Evolutionary conservation across 1,284 basidiomycete genomes (phyloP).

Genomic region (Puccinia polysora): DNA sequence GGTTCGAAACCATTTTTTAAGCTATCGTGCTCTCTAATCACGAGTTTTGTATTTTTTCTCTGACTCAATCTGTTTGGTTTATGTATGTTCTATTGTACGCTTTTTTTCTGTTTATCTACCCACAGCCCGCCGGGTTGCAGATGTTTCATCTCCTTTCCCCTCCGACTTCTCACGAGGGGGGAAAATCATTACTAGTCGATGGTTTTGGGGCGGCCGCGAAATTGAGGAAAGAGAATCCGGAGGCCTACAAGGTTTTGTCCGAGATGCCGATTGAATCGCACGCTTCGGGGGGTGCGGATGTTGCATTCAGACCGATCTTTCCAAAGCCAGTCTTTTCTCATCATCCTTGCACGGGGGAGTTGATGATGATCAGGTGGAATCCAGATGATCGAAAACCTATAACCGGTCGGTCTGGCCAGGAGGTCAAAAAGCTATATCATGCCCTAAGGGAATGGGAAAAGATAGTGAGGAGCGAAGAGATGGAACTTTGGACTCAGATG

Average conservation of each 20-base stretch:
- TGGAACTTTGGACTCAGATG: constrained; percentile 86
- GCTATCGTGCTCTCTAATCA: background rate
- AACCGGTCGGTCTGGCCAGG: constrained; percentile 30
- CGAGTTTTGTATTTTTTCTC: background rate
- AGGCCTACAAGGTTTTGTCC: constrained; percentile 68
- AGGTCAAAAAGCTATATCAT: constrained; percentile 63
- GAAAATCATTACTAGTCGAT: constrained; percentile 83
- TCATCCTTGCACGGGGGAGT: constrained; percentile 61
- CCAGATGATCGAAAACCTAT: constrained; percentile 80
- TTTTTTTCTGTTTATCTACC: background rate
- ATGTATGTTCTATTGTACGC: too few species aligned
- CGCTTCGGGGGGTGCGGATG: constrained; percentile 62
- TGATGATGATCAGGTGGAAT: constrained; percentile 84
- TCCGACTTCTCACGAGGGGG: constrained; percentile 65
- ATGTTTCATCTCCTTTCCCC: constrained; percentile 82
- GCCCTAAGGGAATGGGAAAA: constrained; percentile 75
- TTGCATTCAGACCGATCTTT: constrained; percentile 64
- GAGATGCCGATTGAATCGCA: constrained; percentile 63
- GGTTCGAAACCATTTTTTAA: background rate
- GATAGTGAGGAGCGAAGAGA: constrained; percentile 69
- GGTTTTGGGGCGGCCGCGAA: constrained; percentile 84
- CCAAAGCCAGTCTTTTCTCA: constrained; percentile 57
- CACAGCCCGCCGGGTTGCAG: constrained; percentile 83
- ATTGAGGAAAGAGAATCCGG: constrained; percentile 68
- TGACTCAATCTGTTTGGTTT: constrained; percentile 59